These are phyloP conservation scores for Penicillium simplicissimum DNA, from an alignment of 495 filamentous ascomycete species.

Conservation along the genomic window DNA sequence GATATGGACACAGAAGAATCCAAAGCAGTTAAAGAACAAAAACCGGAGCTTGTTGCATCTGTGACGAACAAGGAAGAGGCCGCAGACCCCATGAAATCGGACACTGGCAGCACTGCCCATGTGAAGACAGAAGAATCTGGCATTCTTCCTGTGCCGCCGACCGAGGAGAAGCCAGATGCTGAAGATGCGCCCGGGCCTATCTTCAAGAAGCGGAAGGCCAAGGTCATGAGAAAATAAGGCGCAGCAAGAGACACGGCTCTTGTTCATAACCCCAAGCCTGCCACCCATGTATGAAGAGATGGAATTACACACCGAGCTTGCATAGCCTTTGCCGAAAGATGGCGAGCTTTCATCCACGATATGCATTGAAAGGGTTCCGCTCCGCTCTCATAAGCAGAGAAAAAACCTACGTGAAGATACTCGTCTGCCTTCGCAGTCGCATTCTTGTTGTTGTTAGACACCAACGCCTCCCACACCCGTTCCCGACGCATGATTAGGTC, in stretches of 20 bases:
- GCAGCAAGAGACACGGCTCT: neutral
- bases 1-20: conserved; percentile 7
- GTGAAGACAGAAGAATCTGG: conserved; percentile 35
- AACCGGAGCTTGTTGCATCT: conserved; percentile 7
- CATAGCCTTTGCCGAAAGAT: neutral
- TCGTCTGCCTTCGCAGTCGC: neutral
- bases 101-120: conserved; percentile 2
- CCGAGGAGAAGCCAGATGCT: conserved; percentile 30
- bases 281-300: neutral
- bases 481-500: neutral
- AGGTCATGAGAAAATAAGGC: conserved; percentile 56
- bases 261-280: neutral
- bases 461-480: neutral
- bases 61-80: conserved; percentile 23
- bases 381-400: neutral
- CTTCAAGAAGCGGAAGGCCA: conserved; percentile 92
- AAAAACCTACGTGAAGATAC: neutral
- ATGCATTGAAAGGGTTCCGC: neutral
- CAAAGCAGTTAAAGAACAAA: neutral
- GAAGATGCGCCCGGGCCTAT: conserved; percentile 52
- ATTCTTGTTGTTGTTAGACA: neutral
- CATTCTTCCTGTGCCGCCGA: conserved; percentile 2
- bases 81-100: neutral
- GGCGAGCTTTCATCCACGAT: neutral
- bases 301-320: neutral